Evolutionary conservation across 2,329 filamentous ascomycete genomes (phyloP), one percentile per base, ranked within the genome.

Genomic region (Chalaropsis thielavioides): DNA sequence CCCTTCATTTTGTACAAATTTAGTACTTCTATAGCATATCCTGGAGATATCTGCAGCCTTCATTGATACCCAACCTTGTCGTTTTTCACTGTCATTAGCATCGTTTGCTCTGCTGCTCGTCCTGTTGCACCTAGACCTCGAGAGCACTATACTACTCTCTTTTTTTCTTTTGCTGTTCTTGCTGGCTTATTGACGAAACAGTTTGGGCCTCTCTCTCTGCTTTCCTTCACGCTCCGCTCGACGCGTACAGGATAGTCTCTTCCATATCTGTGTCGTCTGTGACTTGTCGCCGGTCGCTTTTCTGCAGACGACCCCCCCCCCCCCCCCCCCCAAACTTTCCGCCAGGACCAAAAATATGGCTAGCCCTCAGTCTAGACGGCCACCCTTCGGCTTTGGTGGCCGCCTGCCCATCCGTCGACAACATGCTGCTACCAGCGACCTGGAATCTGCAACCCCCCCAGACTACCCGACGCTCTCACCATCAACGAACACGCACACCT

Each of bases 261-360:
- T 13, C 22, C 38, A 17, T 15, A 17, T 15, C 59, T 24, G 24
- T n/a, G 59, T 61, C 59, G 17, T 61, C 62, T 44, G 43, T 61
- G n/a, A 51, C 59, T 40, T 61, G 64, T 19, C 64, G 61, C 46
- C 51, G 63, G 61, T 59, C 49, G 24, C 54, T 66, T 49, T 56
- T 63, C 27, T 54, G 64, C 24, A 63, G 49, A n/a, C 64, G 61
- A 22, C 46, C 24, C 19, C 38, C 24, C 11, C 67, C 68, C 13
- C 38, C 64, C 6, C 58, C 64, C 44, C 40, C 65, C n/a, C n/a
- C n/a, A n/a, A 68, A 61, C 62, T 35, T 7, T 24, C 46, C 54
- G 7, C 54, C 27, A 35, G 54, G n/a, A n/a, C 27, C 31, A 15
- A 1, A 27, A 6, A 58, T 17, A 58, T 58, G 54, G 5, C 51